Base-by-base conservation (phyloP, 345 rosid species). In the Melastoma malabathricum region DNA sequence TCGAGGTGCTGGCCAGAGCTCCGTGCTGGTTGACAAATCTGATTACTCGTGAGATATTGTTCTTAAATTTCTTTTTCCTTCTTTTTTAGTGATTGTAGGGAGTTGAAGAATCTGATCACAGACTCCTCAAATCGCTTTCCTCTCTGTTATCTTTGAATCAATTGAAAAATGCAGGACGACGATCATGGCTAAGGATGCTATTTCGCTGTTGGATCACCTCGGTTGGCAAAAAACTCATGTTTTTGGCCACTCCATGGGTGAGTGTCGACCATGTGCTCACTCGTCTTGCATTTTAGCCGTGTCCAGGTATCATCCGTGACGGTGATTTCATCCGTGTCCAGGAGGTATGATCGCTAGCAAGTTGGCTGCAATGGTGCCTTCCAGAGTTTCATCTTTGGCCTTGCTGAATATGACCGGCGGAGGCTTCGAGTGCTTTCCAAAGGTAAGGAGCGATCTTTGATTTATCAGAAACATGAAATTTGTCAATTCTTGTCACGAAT, bases 311-410 rank as follows among this genome's bases (percentile, higher is more conserved):
- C 38, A 9, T 31, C 38, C 38, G 1, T 31, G 10, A 31, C 38
- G 1, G 7, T 5, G 7, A 8, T 34, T 34, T 34, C 25, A 22
- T 34, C 41, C 41, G 41, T 29, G 55, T 59, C 56, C 80, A 92
- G 97, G 98, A 64, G 98, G 84, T 51, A 92, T 92, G 98, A 76
- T 92, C 71, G 75, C 95, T 75, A 84, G 86, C 75, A 87, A 92
- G 62, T 63, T 92, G 66, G 94, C 97, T 38, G 86, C 94, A 51
- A 62, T 81, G 82, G 94, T 62, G 49, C 98, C 98, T 0, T 59
- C 76, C 29, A 75, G 98, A 59, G 76, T 92, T 68, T 58, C 76
- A 44, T 87, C 98, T 51, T 60, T 92, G 58, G 98, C 95, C 1
- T 68, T 92, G 59, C 88, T 92, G 46, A 92, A 84, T 62, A 97